Evolutionary conservation across 495 filamentous ascomycete genomes (phyloP).

Genomic region (Xylaria venustula): DNA sequence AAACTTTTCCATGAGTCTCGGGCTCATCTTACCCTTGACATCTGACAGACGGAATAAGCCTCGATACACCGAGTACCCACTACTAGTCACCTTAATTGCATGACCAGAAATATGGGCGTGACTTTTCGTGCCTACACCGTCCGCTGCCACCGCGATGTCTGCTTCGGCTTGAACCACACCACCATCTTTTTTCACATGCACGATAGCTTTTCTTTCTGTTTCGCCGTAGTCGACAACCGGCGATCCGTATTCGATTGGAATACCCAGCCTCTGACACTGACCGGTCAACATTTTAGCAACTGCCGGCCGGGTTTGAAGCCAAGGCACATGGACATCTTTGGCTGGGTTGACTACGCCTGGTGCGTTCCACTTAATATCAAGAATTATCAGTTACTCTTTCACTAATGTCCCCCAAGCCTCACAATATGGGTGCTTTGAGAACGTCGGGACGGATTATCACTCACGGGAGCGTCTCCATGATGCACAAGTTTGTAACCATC

Average conservation of each 20-base stretch:
- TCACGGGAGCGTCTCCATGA: not conserved
- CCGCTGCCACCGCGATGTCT: slow-evolving; percentile 55
- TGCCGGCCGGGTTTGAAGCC: not conserved
- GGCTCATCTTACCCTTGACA: not conserved
- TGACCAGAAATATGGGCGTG: slow-evolving; percentile 39
- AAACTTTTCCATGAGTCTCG: not conserved
- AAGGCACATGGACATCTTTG: not conserved
- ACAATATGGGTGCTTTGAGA: no score
- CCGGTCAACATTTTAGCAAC: not conserved
- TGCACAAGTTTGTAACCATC: not conserved
- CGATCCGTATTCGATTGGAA: not conserved
- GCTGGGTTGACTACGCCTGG: not conserved
- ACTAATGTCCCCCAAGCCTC: not conserved
- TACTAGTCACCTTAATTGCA: slow-evolving; percentile 36
- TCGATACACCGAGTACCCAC: slow-evolving; percentile 44
- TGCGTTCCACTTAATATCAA: not conserved
- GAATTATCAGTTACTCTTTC: not conserved
- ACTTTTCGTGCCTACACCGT: slow-evolving; percentile 50
- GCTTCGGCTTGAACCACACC: slow-evolving; percentile 25
- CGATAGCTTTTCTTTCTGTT: not conserved
- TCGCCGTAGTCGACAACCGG: not conserved
- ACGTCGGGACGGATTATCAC: no score
- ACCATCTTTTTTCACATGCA: not conserved
- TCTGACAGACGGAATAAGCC: not conserved
- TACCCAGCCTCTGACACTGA: not conserved